Evolutionary conservation across 176 grass and related monocot species (phyloP), one percentile per base, ranked within the genome.

Genomic region (Triticum timopheevii): DNA sequence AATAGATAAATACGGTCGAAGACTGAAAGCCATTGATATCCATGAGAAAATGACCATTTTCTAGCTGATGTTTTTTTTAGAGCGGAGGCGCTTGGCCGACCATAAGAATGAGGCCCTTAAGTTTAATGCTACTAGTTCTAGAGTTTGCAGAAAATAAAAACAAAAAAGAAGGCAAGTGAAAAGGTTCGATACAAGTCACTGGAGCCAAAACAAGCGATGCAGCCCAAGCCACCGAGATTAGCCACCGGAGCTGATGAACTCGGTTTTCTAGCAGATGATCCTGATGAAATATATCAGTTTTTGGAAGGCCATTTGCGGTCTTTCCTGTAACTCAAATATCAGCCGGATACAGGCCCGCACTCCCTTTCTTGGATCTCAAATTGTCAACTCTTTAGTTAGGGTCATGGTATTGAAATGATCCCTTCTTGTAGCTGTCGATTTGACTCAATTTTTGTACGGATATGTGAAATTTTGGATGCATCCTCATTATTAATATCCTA

Each of bases 401-500:
- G 52, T 77, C 75, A 58, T 35, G 15, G 10, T 22, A 17, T 56
- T 22, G 16, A 19, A 77, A 35, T 13, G 2, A 13, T 13, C 76
- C n/a, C 10, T 15, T 35, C 16, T 13, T 34, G 1, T 75, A 7
- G 40, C 72, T 49, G 42, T 78, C 31, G 52, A 61, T 15, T 36
- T 78, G 31, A 78, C 52, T 38, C 5, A 6, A 11, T 35, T 16
- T 61, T 61, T 78, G 54, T 36, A 36, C 20, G 15, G 1, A 61
- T 78, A 61, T 61, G 33, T 11, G 33, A 39, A 79, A 79, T 63
- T 47, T 49, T 80, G 13, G 78, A 64, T 65, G 78, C 36, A 64
- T 65, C 33, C 77, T 19, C 33, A 40, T 62, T 24, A 63, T 10
- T 74, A 40, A 17, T 73, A 72, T 62, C 35, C 35, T 63, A 10